A percentile compares a stretch with the other conserved stretches of the same genome.
Conservation (phyloP, 352 stramenopile genomes). For the Pythium monospermum region DNA sequence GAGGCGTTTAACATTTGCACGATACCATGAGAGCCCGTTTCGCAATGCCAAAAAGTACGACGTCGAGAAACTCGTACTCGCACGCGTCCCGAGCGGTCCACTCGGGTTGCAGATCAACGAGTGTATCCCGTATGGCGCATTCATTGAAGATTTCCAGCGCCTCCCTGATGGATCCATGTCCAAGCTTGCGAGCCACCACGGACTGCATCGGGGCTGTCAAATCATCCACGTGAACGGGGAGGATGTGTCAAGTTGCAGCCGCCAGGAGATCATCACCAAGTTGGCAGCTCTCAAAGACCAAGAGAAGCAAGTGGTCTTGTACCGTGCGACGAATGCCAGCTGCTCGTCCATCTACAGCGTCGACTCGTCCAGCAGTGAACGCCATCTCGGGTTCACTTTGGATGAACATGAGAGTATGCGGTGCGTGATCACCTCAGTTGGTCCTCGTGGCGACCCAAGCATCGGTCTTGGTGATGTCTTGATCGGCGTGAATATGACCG, state of each 20-base stretch:
- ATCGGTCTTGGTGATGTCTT: conserved; percentile 35
- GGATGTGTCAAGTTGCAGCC: conserved; percentile 33
- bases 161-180: conserved; percentile 35
- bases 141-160: conserved; percentile 45
- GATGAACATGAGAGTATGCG: conserved; percentile 33
- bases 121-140: conserved; percentile 30
- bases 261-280: conserved; percentile 33
- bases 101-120: conserved; percentile 47
- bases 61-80: conserved; percentile 46
- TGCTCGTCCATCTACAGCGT: conserved; percentile 30
- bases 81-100: conserved; percentile 33
- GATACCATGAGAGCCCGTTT: conserved; percentile 32
- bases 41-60: conserved; percentile 29
- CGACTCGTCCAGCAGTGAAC: conserved; percentile 16
- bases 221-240: conserved; percentile 50
- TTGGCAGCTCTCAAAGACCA: conserved; percentile 33
- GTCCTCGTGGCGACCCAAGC: conserved; percentile 8
- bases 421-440: conserved; percentile 30
- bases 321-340: conserved; percentile 22
- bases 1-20: conserved; percentile 42
- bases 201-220: conserved; percentile 47
- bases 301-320: conserved; percentile 56
- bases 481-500: conserved; percentile 36
- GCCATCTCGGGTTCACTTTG: conserved; percentile 26
- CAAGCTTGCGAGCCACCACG: conserved; percentile 26